phyloP scores from a whole-genome alignment of 2,329 filamentous ascomycete genomes.

The Fusarium metavorans region DNA sequence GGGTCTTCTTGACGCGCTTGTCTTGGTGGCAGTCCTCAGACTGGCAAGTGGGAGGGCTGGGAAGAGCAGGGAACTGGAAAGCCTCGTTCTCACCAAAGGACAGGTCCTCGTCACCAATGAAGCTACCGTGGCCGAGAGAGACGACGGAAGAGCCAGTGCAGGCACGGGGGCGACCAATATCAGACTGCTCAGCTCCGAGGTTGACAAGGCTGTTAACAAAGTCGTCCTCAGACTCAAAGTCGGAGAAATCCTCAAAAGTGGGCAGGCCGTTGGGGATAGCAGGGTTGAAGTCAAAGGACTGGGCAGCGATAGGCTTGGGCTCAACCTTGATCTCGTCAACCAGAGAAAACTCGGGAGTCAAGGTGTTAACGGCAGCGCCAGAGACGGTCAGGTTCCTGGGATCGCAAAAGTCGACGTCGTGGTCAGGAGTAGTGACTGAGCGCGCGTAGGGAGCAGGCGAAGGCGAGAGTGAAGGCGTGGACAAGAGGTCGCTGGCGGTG shows the following conservation, averaged over 20 bases:
- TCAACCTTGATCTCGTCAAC: conserved; percentile 68
- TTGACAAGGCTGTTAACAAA: conserved; percentile 79
- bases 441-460: conserved; percentile 84
- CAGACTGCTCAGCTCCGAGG: conserved; percentile 59
- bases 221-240: conserved; percentile 92
- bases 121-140: conserved; percentile 80
- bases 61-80: conserved; percentile 71
- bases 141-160: conserved; percentile 75
- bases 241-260: conserved; percentile 86
- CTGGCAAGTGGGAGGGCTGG: conserved; percentile 62
- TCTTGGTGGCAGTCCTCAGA: conserved; percentile 64
- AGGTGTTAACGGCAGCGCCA: conserved; percentile 59
- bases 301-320: conserved; percentile 60
- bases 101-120: conserved; percentile 81
- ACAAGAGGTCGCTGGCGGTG: conserved; percentile 78
- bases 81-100: conserved; percentile 78
- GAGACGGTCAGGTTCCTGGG: conserved; percentile 87
- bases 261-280: conserved; percentile 71
- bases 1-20: conserved; percentile 68
- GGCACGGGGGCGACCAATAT: conserved; percentile 77
- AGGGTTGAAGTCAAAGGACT: conserved; percentile 65
- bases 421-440: conserved; percentile 72
- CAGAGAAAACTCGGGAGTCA: conserved; percentile 74
- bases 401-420: conserved; percentile 88
- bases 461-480: conserved; percentile 85